These are phyloP conservation scores for Aureobasidium lini DNA, from an alignment of 2,329 filamentous ascomycete species.

Conservation along the genomic window DNA sequence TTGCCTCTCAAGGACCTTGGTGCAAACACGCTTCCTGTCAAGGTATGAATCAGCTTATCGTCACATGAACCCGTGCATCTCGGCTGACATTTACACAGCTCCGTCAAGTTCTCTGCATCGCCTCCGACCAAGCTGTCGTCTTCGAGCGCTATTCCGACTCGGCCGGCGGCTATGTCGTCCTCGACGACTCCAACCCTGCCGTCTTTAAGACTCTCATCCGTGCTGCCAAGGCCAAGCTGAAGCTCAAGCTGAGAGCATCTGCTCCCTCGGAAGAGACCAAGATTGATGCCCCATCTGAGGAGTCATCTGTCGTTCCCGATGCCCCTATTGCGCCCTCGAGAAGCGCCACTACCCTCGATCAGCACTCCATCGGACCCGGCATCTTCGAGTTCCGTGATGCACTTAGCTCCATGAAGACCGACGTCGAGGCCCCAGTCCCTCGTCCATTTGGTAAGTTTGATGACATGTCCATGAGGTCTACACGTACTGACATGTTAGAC, in stretches of 20 bases:
- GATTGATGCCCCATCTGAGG: not conserved
- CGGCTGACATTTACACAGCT: conserved; percentile 46
- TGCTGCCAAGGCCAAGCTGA: conserved; percentile 95
- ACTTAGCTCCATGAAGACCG: conserved; percentile 22
- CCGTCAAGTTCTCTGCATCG: conserved; percentile 59
- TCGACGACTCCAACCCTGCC: conserved; percentile 67
- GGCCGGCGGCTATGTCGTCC: conserved; percentile 67
- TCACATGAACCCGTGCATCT: not conserved
- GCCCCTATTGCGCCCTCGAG: conserved; percentile 23
- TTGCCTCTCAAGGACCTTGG: conserved; percentile 79
- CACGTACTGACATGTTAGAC: conserved; percentile 11
- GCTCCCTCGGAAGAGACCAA: conserved; percentile 18
- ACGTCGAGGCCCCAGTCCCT: conserved; percentile 35
- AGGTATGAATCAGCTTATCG: conserved; percentile 47
- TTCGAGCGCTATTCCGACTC: conserved; percentile 97
- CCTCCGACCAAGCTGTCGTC: conserved; percentile 52
- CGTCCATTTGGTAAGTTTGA: conserved; percentile 26
- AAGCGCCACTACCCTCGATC: conserved; percentile 12
- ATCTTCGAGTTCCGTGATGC: conserved; percentile 33
- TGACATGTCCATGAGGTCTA: not conserved
- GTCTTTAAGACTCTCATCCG: conserved; percentile 97
- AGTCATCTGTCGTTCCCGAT: conserved; percentile 17
- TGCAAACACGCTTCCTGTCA: conserved; percentile 65
- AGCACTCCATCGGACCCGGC: conserved; percentile 26
- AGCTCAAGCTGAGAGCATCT: conserved; percentile 70